Evolutionary conservation across 768 basidiomycete genomes (phyloP).

Genomic region (Pseudohyphozyma bogoriensis): DNA sequence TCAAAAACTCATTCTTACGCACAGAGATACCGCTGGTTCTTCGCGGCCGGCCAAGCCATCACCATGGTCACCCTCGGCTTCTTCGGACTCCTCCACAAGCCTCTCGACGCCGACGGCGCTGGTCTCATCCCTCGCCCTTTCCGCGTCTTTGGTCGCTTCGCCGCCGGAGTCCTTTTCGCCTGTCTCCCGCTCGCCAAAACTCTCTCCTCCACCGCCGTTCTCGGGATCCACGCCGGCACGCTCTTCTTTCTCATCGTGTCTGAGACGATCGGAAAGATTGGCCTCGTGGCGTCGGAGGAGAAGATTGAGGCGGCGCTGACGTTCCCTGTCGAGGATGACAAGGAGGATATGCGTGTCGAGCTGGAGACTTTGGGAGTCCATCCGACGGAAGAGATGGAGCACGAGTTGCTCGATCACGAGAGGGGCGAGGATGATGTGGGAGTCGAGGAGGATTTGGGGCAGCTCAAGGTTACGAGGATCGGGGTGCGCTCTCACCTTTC

Average conservation of each 20-base stretch:
- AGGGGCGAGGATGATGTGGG: constrained; percentile 3
- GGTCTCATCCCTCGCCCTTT: not conserved
- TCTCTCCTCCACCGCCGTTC: not conserved
- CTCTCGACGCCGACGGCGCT: constrained; percentile 10
- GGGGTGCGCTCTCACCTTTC: no score
- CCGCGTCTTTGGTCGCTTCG: constrained; percentile 1
- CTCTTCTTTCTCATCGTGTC: not conserved
- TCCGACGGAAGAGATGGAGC: not conserved
- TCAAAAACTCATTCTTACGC: not conserved
- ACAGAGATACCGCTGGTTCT: constrained; percentile 30
- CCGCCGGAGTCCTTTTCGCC: not conserved
- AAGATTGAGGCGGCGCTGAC: not conserved
- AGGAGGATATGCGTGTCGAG: no score
- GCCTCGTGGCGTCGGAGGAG: not conserved
- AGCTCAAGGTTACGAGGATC: no score
- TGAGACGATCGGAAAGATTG: constrained; percentile 14
- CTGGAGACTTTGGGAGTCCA: no score
- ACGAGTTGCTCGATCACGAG: not conserved
- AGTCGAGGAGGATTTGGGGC: not conserved
- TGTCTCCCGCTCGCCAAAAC: constrained; percentile 4
- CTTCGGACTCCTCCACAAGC: constrained; percentile 30
- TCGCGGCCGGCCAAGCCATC: constrained; percentile 32
- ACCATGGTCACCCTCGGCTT: constrained; percentile 26
- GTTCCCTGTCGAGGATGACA: not conserved
- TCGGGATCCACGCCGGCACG: not conserved